phyloP scores from a whole-genome alignment of 75 land plant species.

The Sequoiadendron giganteum region DNA sequence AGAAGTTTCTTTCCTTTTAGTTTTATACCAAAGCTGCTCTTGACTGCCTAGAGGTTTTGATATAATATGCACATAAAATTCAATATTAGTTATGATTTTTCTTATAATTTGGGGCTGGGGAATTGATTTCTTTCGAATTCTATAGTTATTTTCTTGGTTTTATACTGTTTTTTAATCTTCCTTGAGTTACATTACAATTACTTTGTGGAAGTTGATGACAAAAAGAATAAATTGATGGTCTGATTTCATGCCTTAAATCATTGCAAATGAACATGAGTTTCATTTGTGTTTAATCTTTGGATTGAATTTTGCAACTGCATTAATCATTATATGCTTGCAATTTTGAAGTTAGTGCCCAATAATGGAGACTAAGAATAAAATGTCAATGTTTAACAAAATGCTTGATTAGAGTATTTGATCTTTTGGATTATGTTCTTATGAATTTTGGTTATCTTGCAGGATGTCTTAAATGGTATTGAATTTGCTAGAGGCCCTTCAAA shows the following conservation, averaged over 20 bases:
- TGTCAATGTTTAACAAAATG: conserved; percentile 6
- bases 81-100: not conserved
- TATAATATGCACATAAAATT: not conserved
- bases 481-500: conserved; percentile 79
- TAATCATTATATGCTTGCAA: not conserved
- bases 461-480: conserved; percentile 83
- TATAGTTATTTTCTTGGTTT: not conserved
- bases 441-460: conserved; percentile 39
- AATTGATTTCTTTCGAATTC: not conserved
- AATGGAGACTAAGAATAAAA: not conserved
- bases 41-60: too few relatives aligned
- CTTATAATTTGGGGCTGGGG: not conserved
- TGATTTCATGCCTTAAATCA: not conserved
- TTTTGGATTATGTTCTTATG: not conserved
- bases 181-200: too few relatives aligned
- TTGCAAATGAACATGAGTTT: not conserved
- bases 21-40: too few relatives aligned
- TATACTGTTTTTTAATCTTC: too few relatives aligned
- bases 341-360: not conserved
- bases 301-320: not conserved
- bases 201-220: too few relatives aligned
- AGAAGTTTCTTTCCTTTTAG: too few relatives aligned
- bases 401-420: not conserved
- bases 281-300: not conserved
- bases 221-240: not conserved